Evolutionary conservation across 1,284 basidiomycete genomes (phyloP).

Genomic region (Phellopilus nigrolimitatus): DNA sequence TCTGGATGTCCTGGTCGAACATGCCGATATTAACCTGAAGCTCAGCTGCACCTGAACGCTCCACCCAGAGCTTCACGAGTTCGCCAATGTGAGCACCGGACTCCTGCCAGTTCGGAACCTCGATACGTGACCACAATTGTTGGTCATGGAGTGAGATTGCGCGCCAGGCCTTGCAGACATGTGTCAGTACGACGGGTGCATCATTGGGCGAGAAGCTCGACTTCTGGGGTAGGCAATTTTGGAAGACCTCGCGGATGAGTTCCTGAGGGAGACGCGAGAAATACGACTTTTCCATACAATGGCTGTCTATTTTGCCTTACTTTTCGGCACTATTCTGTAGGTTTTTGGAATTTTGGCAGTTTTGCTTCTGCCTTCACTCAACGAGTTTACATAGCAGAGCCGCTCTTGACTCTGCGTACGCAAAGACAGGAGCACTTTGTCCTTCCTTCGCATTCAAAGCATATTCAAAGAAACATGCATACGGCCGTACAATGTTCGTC

Average conservation of each 20-base stretch:
- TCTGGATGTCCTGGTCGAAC: constrained; percentile 15
- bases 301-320: neutral
- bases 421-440: neutral
- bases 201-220: neutral
- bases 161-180: constrained; percentile 17
- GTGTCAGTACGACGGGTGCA: constrained; percentile 13
- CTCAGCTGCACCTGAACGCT: neutral
- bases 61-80: constrained; percentile 14
- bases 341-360: neutral
- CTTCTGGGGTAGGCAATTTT: constrained; percentile 4
- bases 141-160: constrained; percentile 1
- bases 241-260: constrained; percentile 15
- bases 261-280: constrained; percentile 9
- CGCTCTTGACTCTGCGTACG: neutral
- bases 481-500: too few species aligned
- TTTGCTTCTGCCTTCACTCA: neutral
- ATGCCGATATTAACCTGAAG: constrained; percentile 9
- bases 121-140: constrained; percentile 12
- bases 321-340: neutral
- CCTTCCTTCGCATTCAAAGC: neutral
- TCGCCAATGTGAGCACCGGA: neutral
- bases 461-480: neutral
- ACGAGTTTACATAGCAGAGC: too few species aligned
- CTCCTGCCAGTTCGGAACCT: constrained; percentile 9
- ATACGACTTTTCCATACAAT: neutral